phyloP scores from a whole-genome alignment of 2,329 filamentous ascomycete species.

The Colletotrichum godetiae region DNA sequence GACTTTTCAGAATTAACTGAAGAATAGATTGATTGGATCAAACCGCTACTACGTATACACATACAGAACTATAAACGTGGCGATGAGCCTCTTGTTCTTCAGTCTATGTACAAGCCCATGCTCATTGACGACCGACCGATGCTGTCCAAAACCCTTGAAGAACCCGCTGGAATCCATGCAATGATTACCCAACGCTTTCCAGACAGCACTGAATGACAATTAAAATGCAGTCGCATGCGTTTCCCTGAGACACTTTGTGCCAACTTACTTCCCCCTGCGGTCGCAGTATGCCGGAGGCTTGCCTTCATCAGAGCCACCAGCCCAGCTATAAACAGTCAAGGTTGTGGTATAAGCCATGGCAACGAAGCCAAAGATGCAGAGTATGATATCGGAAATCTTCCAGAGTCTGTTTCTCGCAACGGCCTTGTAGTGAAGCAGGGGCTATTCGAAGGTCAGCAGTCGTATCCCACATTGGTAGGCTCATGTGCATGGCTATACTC shows the following conservation, averaged over 20 bases:
- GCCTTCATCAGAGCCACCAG: conserved; percentile 61
- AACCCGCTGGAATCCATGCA: conserved; percentile 34
- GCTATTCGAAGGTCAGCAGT: conserved; percentile 66
- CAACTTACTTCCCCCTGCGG: conserved; percentile 39
- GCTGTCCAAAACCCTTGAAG: conserved; percentile 20
- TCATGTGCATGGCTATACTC: conserved; percentile 54
- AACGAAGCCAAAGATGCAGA: conserved; percentile 84
- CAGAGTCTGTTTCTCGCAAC: conserved; percentile 78
- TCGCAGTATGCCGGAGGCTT: conserved; percentile 67
- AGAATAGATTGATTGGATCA: neutral
- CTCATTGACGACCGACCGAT: conserved; percentile 19
- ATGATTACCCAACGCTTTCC: conserved; percentile 32
- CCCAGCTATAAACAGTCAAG: conserved; percentile 90
- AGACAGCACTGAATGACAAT: conserved; percentile 7
- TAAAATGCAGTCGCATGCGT: conserved; percentile 5
- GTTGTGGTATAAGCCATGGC: conserved; percentile 94
- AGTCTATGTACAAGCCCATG: conserved; percentile 34
- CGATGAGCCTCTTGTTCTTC: conserved; percentile 35
- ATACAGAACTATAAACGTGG: conserved; percentile 30
- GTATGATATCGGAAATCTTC: conserved; percentile 76
- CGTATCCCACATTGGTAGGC: conserved; percentile 25
- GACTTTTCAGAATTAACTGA: neutral
- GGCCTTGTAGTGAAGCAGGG: conserved; percentile 87
- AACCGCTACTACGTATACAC: conserved; percentile 19
- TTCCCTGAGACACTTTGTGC: neutral